Conservation (phyloP, 176 grass and related monocot genomes). For the Poa pratensis region DNA sequence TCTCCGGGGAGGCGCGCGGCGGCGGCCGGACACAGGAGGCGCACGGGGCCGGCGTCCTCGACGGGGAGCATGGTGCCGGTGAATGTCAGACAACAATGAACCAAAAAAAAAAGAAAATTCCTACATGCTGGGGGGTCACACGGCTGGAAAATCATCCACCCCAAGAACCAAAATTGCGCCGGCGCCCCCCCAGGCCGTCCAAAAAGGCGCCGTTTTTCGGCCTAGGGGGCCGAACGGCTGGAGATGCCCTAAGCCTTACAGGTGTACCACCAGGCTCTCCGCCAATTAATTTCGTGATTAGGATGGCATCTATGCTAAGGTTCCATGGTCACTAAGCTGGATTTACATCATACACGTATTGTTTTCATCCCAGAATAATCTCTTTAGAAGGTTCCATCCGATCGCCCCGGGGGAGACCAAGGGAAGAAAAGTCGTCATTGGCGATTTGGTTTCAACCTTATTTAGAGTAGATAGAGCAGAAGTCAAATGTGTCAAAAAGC, state of each 20-base stretch:
- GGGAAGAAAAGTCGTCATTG: background rate
- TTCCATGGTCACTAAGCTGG: background rate
- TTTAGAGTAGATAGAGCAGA: background rate
- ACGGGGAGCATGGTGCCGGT: too few species aligned
- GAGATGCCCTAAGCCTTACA: conserved; percentile 30
- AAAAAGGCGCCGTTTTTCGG: too few species aligned
- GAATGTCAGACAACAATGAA: too few species aligned
- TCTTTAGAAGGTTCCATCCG: conserved; percentile 34
- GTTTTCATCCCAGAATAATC: background rate
- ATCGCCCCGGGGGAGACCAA: background rate
- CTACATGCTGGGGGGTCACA: too few species aligned
- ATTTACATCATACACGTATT: background rate
- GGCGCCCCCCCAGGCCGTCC: too few species aligned
- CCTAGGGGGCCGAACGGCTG: too few species aligned
- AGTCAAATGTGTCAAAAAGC: conserved; percentile 33
- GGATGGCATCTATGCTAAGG: background rate
- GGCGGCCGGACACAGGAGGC: too few species aligned
- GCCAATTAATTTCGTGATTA: background rate
- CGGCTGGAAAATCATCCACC: too few species aligned
- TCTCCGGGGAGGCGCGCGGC: too few species aligned
- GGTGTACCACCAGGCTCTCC: conserved; percentile 41
- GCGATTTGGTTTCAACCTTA: conserved; percentile 20
- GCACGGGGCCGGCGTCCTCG: too few species aligned
- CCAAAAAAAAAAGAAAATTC: too few species aligned
- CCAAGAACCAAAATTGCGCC: too few species aligned